Base-by-base conservation (phyloP, 768 basidiomycete species). In the Suillus subluteus region DNA sequence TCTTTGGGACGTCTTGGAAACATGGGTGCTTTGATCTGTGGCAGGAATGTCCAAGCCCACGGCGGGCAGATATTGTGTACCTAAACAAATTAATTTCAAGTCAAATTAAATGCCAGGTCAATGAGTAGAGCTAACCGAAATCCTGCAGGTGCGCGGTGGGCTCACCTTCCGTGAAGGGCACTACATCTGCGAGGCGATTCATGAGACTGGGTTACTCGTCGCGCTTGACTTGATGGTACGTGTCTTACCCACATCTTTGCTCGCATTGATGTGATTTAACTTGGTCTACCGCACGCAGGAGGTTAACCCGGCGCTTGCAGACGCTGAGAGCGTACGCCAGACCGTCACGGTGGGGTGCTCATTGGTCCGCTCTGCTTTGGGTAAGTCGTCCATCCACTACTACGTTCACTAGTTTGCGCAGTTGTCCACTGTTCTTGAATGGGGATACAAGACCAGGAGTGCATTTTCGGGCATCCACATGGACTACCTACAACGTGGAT, bases 141-240 rank as follows among this genome's bases (percentile, higher is more conserved):
- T 35, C 0, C 11, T 5, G 16, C 66, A 91, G 88, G 94, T 97
- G 30, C 91, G 96, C 71, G 98, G 98, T 2, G 98, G 98, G 13
- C 81, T 99, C 68, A 96, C 94, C 26, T 99, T 99, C 82, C 83
- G 98, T 69, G 98, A 99, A 76, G 97, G 96, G n/a, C 98, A 98
- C 79, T 98, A 96, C 77, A 96, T 97, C 73, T 95, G 93, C 70
- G 96, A 98, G 79, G 90, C 92, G 6, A 87, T 99, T 52, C 88
- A 88, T 67, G 96, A 98, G 82, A 99, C 96, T 6, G 96, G 96
- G 7, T 85, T 92, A 66, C 86, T 99, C 23, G 96, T 98, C 32
- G 94, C 90, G 0, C 80, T 99, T 30, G 97, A 99, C 79, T 82
- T 99, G 68, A 96, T 99, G 96, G 96, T 92, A 68, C 58, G 87